Base-by-base conservation (phyloP, 2,329 filamentous ascomycete species). In the Lecanicillium sp. region DNA sequence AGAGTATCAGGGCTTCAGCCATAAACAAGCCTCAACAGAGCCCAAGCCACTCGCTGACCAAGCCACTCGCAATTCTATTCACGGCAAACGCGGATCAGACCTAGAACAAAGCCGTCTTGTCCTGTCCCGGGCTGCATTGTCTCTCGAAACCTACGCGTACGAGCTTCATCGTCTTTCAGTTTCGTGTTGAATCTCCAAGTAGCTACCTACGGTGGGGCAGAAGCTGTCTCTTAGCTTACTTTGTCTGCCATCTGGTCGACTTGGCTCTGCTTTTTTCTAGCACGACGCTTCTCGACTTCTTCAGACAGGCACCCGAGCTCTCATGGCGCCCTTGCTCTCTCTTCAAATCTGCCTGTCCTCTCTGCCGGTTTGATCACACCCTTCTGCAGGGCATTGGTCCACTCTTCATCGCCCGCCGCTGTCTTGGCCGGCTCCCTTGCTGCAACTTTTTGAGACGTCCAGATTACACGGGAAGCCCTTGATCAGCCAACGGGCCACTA, bases 191-290 rank as follows among this genome's bases (percentile, higher is more conserved):
- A n/a, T 23, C 29, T 15, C 9, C 14, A 14, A 43, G 40, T n/a
- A 43, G 40, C 40, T 43, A 43, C 26, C n/a, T n/a, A 17, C 40
- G 15, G 40, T 43, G 40, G 40, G 40, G 40, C 40, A 43, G n/a
- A 21, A 43, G 26, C 40, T 23, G 14, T 41, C 27, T 43, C 29
- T n/a, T 43, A 43, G 40, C 40, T 33, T 20, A 20, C 17, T 43
- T 43, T 43, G 27, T 23, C 29, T 11, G n/a, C 15, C 14, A 11
- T 32, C 26, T 15, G 19, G 11, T 24, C n/a, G 27, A 11, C 19
- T 36, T n/a, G 23, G 20, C 20, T 32, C 32, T 37, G 41, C 12
- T 12, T 26, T 19, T 36, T 26, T 44, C 15, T 6, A 37, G 23
- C 32, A 9, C 41, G 32, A 36, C 15, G 4, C 32, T 14, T 15